Conservation (phyloP, 768 basidiomycete species). For the Mycena polygramma region DNA sequence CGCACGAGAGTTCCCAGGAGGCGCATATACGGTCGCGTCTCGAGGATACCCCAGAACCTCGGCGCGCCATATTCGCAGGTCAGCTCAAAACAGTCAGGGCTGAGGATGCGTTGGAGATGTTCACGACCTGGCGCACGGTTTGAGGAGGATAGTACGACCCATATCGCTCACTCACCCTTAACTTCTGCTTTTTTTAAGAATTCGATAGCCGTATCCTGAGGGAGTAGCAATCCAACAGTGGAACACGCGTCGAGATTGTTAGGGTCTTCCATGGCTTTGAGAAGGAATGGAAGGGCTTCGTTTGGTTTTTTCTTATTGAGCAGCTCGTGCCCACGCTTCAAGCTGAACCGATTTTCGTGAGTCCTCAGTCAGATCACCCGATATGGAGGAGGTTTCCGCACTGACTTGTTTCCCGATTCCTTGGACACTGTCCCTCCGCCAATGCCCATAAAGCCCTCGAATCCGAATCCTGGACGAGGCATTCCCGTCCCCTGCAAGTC, state of each 20-base stretch:
- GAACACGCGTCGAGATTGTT: constrained; percentile 26
- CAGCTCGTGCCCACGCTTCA: constrained; percentile 24
- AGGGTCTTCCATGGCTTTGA: constrained; percentile 23
- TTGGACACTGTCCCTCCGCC: background rate
- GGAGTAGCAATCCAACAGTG: background rate
- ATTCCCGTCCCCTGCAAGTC: too few relatives aligned
- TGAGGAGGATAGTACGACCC: background rate
- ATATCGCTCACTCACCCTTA: constrained; percentile 7
- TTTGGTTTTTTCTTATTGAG: constrained; percentile 16
- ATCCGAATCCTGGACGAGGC: background rate
- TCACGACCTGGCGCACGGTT: background rate
- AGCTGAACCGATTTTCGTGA: background rate
- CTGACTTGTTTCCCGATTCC: background rate
- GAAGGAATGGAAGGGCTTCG: constrained; percentile 24
- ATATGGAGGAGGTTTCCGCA: background rate
- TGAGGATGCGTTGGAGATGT: constrained; percentile 8
- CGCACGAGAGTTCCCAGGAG: constrained; percentile 54
- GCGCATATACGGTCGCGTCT: constrained; percentile 62
- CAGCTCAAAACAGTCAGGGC: constrained; percentile 25
- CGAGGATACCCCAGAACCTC: constrained; percentile 44
- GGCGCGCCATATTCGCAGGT: constrained; percentile 19
- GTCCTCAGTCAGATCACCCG: too few relatives aligned
- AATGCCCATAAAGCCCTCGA: background rate
- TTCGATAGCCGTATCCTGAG: constrained; percentile 8
- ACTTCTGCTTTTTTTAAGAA: constrained; percentile 5